phyloP scores from a whole-genome alignment of 805 yeast genomes.

The Yamadazyma philogaea region DNA sequence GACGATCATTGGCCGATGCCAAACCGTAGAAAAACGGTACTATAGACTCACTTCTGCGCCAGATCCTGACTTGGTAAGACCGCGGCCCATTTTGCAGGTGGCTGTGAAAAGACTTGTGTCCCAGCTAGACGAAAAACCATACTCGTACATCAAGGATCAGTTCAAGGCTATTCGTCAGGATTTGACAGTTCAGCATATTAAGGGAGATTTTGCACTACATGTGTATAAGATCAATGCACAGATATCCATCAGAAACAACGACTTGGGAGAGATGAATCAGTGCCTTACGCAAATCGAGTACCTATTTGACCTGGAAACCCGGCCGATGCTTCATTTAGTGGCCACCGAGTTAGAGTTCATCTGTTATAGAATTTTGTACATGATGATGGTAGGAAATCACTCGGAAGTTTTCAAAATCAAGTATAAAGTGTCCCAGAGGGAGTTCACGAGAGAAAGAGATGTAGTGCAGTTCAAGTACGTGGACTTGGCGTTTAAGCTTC shows the following conservation, averaged over 20 bases:
- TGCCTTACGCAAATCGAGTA: conserved; percentile 79
- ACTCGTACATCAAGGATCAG: conserved; percentile 82
- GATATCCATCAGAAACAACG: conserved; percentile 78
- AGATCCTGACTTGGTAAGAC: conserved; percentile 79
- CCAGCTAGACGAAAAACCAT: conserved; percentile 48
- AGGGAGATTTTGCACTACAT: conserved; percentile 66
- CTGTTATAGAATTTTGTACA: conserved; percentile 70
- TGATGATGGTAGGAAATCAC: conserved; percentile 66
- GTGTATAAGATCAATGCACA: conserved; percentile 88
- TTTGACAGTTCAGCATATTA: conserved; percentile 84
- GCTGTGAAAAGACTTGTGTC: conserved; percentile 53
- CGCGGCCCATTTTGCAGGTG: conserved; percentile 55
- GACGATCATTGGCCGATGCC: conserved; percentile 57
- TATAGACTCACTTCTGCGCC: conserved; percentile 88
- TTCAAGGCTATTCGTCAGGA: conserved; percentile 92
- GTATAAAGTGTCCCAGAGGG: conserved; percentile 12
- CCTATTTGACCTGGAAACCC: conserved; percentile 45
- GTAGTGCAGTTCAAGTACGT: conserved; percentile 16
- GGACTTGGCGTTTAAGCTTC: conserved; percentile 15
- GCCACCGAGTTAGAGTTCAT: conserved; percentile 55
- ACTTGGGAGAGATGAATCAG: conserved; percentile 92
- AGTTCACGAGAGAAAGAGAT: conserved; percentile 8
- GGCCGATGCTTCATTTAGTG: conserved; percentile 2
- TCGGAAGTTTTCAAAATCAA: conserved; percentile 50
- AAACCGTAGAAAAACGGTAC: conserved; percentile 70